Conservation (phyloP, 78 protist species). For the Dictyostelium firmibasis region DNA sequence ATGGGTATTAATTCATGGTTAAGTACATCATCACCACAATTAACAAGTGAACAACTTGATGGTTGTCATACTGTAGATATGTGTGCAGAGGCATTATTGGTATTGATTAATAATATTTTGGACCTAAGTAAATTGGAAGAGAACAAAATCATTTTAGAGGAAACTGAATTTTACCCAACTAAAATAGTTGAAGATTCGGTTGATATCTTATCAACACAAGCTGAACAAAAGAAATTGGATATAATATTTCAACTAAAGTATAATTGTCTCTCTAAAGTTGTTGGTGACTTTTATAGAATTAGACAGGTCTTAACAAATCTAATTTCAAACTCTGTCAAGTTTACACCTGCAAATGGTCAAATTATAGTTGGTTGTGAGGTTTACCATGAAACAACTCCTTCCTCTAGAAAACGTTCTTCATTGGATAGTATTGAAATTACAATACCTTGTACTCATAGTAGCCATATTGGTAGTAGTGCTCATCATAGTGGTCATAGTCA, state of each 20-base stretch:
- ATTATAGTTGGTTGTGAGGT: constrained; percentile 28
- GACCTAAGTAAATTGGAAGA: constrained; percentile 79
- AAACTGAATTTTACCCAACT: constrained; percentile 35
- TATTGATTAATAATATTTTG: constrained; percentile 74
- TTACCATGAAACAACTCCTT: neutral
- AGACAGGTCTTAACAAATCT: constrained; percentile 70
- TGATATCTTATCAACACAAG: constrained; percentile 35
- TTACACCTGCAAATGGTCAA: constrained; percentile 23
- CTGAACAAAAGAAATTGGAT: constrained; percentile 59
- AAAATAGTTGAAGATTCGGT: constrained; percentile 64
- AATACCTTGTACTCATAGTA: neutral
- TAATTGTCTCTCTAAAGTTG: neutral
- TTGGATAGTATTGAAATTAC: neutral
- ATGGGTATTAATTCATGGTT: constrained; percentile 58
- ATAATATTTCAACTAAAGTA: constrained; percentile 46
- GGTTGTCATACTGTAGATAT: constrained; percentile 30
- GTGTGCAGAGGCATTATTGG: constrained; percentile 54
- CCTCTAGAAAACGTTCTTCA: neutral
- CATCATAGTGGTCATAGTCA: neutral
- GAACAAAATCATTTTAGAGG: constrained; percentile 42
- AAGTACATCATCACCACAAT: neutral
- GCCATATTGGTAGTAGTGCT: neutral
- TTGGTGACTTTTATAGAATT: constrained; percentile 55
- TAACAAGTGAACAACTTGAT: constrained; percentile 35
- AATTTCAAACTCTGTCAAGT: constrained; percentile 32